Evolutionary conservation across 306 rosid genomes (phyloP).

Genomic region (Vachellia pachyceras): DNA sequence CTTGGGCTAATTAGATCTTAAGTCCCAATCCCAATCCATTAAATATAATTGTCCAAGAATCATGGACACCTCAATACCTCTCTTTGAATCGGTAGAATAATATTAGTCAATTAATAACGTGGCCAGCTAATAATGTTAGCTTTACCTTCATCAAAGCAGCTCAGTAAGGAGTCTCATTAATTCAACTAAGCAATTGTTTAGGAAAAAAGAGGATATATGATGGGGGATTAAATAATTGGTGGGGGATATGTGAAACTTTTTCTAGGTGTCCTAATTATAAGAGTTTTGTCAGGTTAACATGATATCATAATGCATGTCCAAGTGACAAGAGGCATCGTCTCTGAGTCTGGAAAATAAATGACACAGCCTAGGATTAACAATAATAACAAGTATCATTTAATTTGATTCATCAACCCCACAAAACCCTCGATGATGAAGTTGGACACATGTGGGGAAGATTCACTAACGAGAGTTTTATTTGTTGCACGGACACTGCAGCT

Average conservation of each 20-base stretch:
- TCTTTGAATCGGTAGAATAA: not conserved
- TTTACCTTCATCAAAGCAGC: not conserved
- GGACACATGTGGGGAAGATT: not conserved
- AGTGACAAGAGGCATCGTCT: slow-evolving; percentile 3
- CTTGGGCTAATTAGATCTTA: not conserved
- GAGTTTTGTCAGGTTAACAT: slow-evolving; percentile 13
- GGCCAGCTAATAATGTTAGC: not conserved
- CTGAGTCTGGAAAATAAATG: not conserved
- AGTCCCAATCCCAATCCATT: not conserved
- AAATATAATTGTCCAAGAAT: not conserved
- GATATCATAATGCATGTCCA: slow-evolving; percentile 22
- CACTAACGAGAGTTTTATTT: not conserved
- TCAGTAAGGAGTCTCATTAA: not conserved
- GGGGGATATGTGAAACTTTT: not conserved
- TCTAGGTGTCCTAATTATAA: not conserved
- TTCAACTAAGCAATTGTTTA: not conserved
- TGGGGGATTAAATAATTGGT: not conserved
- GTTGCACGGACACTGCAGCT: slow-evolving; percentile 1
- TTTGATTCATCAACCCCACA: slow-evolving; percentile 17
- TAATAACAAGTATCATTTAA: not conserved
- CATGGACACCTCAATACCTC: not conserved
- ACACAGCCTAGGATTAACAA: too few species aligned
- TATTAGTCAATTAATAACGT: not conserved
- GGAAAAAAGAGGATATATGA: not conserved
- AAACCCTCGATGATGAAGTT: slow-evolving; percentile 12